phyloP scores from a whole-genome alignment of 805 yeast genomes.

The Jamesozyma lodderae region DNA sequence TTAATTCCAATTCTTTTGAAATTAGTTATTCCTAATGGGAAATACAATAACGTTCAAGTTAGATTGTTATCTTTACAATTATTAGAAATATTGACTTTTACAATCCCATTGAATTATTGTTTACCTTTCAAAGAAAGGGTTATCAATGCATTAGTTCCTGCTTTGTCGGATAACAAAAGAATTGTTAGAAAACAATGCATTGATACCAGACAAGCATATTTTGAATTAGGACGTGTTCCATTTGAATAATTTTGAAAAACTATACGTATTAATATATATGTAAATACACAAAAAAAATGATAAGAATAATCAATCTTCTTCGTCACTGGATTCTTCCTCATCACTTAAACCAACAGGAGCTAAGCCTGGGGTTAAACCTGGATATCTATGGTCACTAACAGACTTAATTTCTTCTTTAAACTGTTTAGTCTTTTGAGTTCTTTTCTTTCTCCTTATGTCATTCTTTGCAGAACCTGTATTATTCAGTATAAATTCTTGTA shows the following conservation, averaged over 20 bases:
- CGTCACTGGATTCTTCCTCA: slow-evolving; percentile 36
- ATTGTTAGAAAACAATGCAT: slow-evolving; percentile 66
- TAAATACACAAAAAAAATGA: neutral
- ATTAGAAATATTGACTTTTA: slow-evolving; percentile 38
- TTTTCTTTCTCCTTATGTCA: slow-evolving; percentile 29
- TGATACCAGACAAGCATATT: slow-evolving; percentile 70
- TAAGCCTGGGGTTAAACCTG: slow-evolving; percentile 77
- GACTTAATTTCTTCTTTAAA: slow-evolving; percentile 21
- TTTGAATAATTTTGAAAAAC: slow-evolving; percentile 21
- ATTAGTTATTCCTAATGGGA: slow-evolving; percentile 14
- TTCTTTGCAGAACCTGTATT: slow-evolving; percentile 35
- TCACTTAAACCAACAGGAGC: slow-evolving; percentile 70
- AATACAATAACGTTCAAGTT: slow-evolving; percentile 38
- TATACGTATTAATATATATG: neutral
- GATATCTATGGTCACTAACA: slow-evolving; percentile 27
- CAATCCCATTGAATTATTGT: slow-evolving; percentile 35
- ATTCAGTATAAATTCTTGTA: slow-evolving; percentile 36
- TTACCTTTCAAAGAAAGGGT: slow-evolving; percentile 45
- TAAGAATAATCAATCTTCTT: slow-evolving; percentile 16
- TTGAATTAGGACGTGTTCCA: slow-evolving; percentile 40
- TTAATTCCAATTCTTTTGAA: slow-evolving; percentile 47
- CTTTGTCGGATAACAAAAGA: slow-evolving; percentile 68
- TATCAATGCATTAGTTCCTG: slow-evolving; percentile 38
- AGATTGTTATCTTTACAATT: slow-evolving; percentile 51
- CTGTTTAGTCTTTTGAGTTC: slow-evolving; percentile 23